Conservation (phyloP, 2,329 filamentous ascomycete species). For the Ophiostoma populinum region DNA sequence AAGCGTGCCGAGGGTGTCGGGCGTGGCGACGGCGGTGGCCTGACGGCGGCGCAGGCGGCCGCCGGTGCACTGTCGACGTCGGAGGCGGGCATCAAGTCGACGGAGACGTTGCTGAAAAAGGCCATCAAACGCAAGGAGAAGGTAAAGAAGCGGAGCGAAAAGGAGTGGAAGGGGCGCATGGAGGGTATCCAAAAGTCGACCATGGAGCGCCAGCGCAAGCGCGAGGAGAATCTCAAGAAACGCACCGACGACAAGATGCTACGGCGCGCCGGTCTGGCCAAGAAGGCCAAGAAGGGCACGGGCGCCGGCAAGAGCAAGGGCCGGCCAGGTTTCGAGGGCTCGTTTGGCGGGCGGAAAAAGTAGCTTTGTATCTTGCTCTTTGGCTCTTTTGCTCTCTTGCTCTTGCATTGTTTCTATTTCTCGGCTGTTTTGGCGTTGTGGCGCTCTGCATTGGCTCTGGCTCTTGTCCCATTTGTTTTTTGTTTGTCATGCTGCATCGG, state of each 20-base stretch:
- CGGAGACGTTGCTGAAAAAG: constrained; percentile 71
- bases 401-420: not conserved
- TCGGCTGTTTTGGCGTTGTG: constrained; percentile 1
- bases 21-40: constrained; percentile 43
- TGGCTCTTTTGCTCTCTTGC: not conserved
- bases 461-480: not conserved
- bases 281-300: constrained; percentile 31
- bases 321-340: constrained; percentile 50
- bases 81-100: constrained; percentile 3
- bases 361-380: constrained; percentile 10
- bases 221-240: constrained; percentile 61
- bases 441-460: not conserved
- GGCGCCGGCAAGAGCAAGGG: constrained; percentile 24
- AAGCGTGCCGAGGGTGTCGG: constrained; percentile 81
- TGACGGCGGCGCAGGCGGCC: constrained; percentile 9
- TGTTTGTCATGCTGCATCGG: constrained; percentile 1
- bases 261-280: constrained; percentile 32
- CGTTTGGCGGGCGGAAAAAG: constrained; percentile 43
- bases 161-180: constrained; percentile 63
- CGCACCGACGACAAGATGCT: constrained; percentile 54
- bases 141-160: constrained; percentile 77
- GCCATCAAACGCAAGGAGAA: constrained; percentile 85
- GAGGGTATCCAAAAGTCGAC: constrained; percentile 59
- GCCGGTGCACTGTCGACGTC: constrained; percentile 6
- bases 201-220: constrained; percentile 66